Conservation (phyloP, 192 early-diverging fungal genomes). For the Entrophospora sp. region DNA sequence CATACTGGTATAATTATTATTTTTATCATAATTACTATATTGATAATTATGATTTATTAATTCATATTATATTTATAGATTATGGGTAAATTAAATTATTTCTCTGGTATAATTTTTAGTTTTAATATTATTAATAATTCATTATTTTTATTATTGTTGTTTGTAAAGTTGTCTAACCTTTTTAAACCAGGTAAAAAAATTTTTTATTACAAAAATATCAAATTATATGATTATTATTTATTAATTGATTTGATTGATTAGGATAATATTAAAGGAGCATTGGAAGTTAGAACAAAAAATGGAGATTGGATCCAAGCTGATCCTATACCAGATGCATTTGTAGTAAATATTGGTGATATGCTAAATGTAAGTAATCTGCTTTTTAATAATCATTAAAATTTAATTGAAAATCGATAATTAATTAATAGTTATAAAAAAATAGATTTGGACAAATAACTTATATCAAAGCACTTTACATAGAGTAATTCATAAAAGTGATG, state of each 20-base stretch:
- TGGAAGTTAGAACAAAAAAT: slow-evolving; percentile 36
- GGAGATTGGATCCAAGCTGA: slow-evolving; percentile 44
- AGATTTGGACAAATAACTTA: slow-evolving; percentile 46
- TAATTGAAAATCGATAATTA: background rate
- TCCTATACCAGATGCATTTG: slow-evolving; percentile 39
- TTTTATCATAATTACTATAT: slow-evolving; percentile 4
- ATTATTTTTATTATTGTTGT: background rate
- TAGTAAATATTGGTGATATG: slow-evolving; percentile 53
- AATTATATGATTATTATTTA: background rate
- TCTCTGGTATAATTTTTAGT: no score
- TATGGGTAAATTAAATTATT: slow-evolving; percentile 18
- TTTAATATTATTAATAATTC: no score
- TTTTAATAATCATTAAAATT: background rate
- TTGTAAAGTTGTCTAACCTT: slow-evolving; percentile 37
- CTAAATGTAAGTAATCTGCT: slow-evolving; percentile 24
- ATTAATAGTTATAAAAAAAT: background rate
- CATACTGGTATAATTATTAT: slow-evolving; percentile 35
- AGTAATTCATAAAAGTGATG: slow-evolving; percentile 34
- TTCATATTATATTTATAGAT: background rate
- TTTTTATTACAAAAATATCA: background rate
- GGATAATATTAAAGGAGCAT: slow-evolving; percentile 36
- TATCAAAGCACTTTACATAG: slow-evolving; percentile 41
- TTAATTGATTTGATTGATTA: slow-evolving; percentile 1
- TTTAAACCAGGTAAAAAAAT: slow-evolving; percentile 24
- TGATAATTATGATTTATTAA: background rate